phyloP scores from a whole-genome alignment of 2,329 filamentous ascomycete species.

The Coniella vitis region DNA sequence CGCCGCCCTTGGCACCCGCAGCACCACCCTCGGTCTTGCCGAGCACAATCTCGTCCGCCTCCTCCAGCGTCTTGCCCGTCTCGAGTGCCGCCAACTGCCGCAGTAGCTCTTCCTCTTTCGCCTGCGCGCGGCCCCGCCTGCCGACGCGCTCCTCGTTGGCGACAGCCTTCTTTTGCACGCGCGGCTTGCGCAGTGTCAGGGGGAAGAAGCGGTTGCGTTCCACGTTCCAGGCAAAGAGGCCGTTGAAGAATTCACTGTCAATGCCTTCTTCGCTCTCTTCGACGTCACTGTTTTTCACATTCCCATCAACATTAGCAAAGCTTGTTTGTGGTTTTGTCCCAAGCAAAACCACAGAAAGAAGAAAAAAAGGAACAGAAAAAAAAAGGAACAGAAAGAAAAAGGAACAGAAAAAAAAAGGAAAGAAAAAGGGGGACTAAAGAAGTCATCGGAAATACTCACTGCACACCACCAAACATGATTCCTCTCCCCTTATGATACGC shows the following conservation, averaged over 20 bases:
- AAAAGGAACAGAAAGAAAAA: no score
- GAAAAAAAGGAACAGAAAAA: no score
- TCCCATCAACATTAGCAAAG: background rate
- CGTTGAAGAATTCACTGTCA: constrained; percentile 95
- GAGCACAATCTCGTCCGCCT: constrained; percentile 41
- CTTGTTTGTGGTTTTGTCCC: no score
- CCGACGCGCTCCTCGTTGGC: constrained; percentile 46
- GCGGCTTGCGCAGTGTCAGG: constrained; percentile 66
- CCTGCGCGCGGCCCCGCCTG: constrained; percentile 69
- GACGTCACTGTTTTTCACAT: constrained; percentile 46
- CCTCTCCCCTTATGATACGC: constrained; percentile 87
- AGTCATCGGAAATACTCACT: constrained; percentile 29
- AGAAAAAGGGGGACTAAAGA: background rate
- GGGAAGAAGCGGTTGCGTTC: constrained; percentile 95
- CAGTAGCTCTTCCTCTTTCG: constrained; percentile 85
- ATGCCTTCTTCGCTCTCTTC: constrained; percentile 91
- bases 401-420: no score
- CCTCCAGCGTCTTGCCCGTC: constrained; percentile 59
- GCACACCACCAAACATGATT: constrained; percentile 89
- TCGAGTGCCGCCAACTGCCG: constrained; percentile 81
- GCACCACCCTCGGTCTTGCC: constrained; percentile 45
- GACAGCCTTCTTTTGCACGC: constrained; percentile 51
- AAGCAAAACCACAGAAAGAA: no score
- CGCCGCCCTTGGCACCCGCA: no score
- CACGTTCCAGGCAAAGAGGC: constrained; percentile 86